Conservation (phyloP, 2,329 filamentous ascomycete genomes). For the Cladosporium cucumerinum region DNA sequence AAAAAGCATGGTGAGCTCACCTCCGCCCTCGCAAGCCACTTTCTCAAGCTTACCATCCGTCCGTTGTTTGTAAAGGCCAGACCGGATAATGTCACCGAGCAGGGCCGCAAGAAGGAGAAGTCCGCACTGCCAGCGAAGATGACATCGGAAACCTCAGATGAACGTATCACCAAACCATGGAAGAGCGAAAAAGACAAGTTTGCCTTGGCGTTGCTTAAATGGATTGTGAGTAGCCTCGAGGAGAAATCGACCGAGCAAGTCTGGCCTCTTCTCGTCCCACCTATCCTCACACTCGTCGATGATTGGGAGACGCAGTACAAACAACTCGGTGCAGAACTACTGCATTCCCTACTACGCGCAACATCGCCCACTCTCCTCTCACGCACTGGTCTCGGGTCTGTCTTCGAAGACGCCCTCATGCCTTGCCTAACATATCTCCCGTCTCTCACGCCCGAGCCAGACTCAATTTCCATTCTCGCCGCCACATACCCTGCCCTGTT, state of each 20-base stretch:
- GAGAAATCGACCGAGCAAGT: slow-evolving; percentile 51
- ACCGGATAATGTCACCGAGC: slow-evolving; percentile 53
- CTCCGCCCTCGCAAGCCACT: slow-evolving; percentile 47
- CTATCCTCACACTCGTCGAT: slow-evolving; percentile 66
- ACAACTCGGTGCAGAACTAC: slow-evolving; percentile 53
- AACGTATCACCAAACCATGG: slow-evolving; percentile 56
- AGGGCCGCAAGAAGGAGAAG: slow-evolving; percentile 54
- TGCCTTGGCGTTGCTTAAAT: slow-evolving; percentile 57
- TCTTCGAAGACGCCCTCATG: slow-evolving; percentile 67
- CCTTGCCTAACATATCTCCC: slow-evolving; percentile 76
- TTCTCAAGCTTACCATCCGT: slow-evolving; percentile 63
- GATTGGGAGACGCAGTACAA: slow-evolving; percentile 56
- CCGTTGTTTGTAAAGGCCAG: slow-evolving; percentile 62
- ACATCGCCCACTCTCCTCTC: slow-evolving; percentile 54
- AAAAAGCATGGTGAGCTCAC: slow-evolving; percentile 48
- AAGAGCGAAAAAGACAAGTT: slow-evolving; percentile 51
- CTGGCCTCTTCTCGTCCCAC: slow-evolving; percentile 69
- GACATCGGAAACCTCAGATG: slow-evolving; percentile 34
- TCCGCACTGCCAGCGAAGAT: slow-evolving; percentile 39
- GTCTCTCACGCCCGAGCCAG: slow-evolving; percentile 67
- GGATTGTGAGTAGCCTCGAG: slow-evolving; percentile 55
- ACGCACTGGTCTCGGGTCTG: slow-evolving; percentile 61
- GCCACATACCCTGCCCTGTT: slow-evolving; percentile 66
- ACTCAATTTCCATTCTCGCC: slow-evolving; percentile 63
- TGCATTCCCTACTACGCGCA: slow-evolving; percentile 54